Evolutionary conservation across 75 land plant genomes (phyloP), one percentile per base, ranked within the genome.

Genomic region (Cupressus sempervirens): DNA sequence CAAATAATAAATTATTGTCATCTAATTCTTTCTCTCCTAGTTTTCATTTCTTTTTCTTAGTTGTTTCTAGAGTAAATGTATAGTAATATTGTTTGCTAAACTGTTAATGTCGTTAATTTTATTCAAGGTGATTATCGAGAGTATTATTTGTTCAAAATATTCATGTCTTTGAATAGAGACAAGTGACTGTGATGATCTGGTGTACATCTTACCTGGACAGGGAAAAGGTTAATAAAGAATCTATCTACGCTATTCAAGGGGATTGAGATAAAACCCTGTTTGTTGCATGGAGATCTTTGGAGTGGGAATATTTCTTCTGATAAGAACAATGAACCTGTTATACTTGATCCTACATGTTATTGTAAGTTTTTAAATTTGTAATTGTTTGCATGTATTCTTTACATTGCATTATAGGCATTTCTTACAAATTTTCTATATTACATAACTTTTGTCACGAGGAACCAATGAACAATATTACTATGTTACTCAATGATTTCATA

Each of bases 231-330:
- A n/a, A n/a, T n/a, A n/a, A n/a, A n/a, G n/a, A 91, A 91, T 77
- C 53, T 98, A 89, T 86, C 84, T 34, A 80, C 87, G 48, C 91
- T 98, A 29, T 94, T 98, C 90, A 92, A 94, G 88, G 90, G 87
- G 85, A 85, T 91, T 36, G 91, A 86, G 20, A 87, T 98, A 65
- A 91, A 89, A 54, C 99, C 98, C 26, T 96, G 99, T 86, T 90
- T 98, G 88, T 89, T 98, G 40, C 99, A 98, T 87, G 99, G 99
- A 74, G 99, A 98, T 84, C 87, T 98, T 54, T 98, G 99, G 99
- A 98, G 99, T 89, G 99, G 99, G 48, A 98, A 98, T 90, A 88
- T 93, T 84, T 94, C 87, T 84, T 86, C 92, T 76, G 94, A 98
- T 88, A 91, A 91, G 83, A 88, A 89, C 56, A 97, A 97, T n/a